These are phyloP conservation scores for Mucor circinelloides DNA, from an alignment of 371 early-diverging fungal species.

Conservation along the genomic window DNA sequence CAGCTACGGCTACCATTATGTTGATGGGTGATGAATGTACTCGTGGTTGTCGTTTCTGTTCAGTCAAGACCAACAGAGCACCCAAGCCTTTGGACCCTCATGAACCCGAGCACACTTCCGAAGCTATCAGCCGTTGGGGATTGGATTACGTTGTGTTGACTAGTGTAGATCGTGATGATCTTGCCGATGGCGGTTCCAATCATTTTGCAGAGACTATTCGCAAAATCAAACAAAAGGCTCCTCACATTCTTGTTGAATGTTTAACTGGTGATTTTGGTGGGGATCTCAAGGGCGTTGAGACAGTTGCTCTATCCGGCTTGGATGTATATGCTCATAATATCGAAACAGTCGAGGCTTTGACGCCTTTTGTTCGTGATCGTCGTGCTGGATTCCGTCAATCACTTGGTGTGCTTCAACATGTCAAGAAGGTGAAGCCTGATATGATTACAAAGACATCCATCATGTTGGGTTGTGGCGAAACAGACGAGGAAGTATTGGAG, in stretches of 20 bases:
- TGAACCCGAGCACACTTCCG: slow-evolving; percentile 95
- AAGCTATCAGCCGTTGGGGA: slow-evolving; percentile 95
- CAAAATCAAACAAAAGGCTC: slow-evolving; percentile 85
- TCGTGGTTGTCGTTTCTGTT: slow-evolving; percentile 97
- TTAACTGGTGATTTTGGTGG: slow-evolving; percentile 96
- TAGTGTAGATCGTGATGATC: slow-evolving; percentile 96
- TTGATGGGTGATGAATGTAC: slow-evolving; percentile 99
- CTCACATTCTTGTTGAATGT: slow-evolving; percentile 94
- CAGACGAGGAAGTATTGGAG: slow-evolving; percentile 89
- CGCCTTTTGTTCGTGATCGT: slow-evolving; percentile 91
- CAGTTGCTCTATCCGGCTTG: slow-evolving; percentile 87
- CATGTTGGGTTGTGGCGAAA: slow-evolving; percentile 98
- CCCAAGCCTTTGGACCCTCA: slow-evolving; percentile 90
- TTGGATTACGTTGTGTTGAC: slow-evolving; percentile 97
- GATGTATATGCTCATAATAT: slow-evolving; percentile 99
- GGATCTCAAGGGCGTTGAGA: slow-evolving; percentile 72
- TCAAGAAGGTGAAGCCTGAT: slow-evolving; percentile 76
- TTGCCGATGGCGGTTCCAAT: slow-evolving; percentile 89
- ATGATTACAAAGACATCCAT: slow-evolving; percentile 96
- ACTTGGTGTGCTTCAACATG: slow-evolving; percentile 84
- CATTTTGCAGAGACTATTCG: slow-evolving; percentile 94
- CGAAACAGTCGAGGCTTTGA: slow-evolving; percentile 94
- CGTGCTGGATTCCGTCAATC: slow-evolving; percentile 95
- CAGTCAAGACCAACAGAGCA: slow-evolving; percentile 92
- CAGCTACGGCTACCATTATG: slow-evolving; percentile 99